phyloP scores from a whole-genome alignment of 2,329 filamentous ascomycete species.

The Westerdykella aurantiaca region DNA sequence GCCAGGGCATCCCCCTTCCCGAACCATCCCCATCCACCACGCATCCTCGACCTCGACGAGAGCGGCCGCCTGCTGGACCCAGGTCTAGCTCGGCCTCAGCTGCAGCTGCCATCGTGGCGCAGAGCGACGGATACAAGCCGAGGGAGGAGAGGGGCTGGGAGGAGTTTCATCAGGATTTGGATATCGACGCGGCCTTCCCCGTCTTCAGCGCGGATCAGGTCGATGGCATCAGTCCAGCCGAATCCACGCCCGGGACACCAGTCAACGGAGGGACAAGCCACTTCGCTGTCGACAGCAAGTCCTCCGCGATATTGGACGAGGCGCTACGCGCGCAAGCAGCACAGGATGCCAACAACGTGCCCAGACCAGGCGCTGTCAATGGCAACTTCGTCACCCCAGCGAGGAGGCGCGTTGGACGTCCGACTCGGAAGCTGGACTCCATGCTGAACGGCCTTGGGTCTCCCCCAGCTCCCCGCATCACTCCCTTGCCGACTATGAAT shows the following conservation, averaged over 20 bases:
- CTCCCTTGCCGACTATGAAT: conserved; percentile 74
- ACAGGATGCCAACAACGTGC: conserved; percentile 16
- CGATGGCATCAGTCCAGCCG: conserved; percentile 57
- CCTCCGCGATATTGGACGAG: conserved; percentile 31
- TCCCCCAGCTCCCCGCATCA: conserved; percentile 57
- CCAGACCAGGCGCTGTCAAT: conserved; percentile 11
- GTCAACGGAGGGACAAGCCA: conserved; percentile 23
- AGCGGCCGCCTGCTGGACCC: conserved; percentile 48
- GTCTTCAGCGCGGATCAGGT: conserved; percentile 79
- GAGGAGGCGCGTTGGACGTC: conserved; percentile 58
- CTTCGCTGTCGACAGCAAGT: conserved; percentile 30
- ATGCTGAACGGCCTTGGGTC: conserved; percentile 57
- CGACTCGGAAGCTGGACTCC: conserved; percentile 57
- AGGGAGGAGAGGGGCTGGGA: conserved; percentile 96
- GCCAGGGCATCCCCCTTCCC: conserved; percentile 37
- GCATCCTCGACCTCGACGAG: conserved; percentile 28
- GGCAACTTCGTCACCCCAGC: conserved; percentile 37
- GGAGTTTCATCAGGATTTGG: conserved; percentile 92
- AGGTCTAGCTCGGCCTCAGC: conserved; percentile 83
- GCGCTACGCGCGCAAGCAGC: conserved; percentile 27
- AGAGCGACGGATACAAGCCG: conserved; percentile 94
- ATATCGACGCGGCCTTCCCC: conserved; percentile 75
- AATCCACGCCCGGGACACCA: conserved; percentile 46
- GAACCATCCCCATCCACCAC: conserved; percentile 44
- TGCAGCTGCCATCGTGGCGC: conserved; percentile 78